A percentile compares a stretch with the other conserved stretches of the same genome.
These are phyloP conservation scores for Chlamydomonas incerta DNA, from an alignment of 139 green algal genomes.

Conservation along the genomic window DNA sequence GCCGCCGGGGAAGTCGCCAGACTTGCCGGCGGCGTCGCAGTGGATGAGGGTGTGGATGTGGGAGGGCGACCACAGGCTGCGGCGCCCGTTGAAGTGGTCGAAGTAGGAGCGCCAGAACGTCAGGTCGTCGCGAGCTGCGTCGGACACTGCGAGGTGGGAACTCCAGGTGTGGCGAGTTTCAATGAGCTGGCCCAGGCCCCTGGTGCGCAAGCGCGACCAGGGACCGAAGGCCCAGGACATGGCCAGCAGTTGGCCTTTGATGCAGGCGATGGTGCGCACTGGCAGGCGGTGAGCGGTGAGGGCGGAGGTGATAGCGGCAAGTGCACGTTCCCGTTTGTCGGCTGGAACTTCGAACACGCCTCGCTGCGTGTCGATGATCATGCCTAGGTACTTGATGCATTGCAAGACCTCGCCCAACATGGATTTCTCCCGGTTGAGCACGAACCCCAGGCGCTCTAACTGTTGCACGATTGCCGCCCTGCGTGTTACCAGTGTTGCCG, in stretches of 20 bases:
- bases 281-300: background rate
- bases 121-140: background rate
- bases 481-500: background rate
- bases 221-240: no score
- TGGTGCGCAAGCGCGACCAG: no score
- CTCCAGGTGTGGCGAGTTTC: no score
- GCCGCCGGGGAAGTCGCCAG: no score
- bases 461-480: background rate
- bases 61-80: no score
- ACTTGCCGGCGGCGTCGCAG: no score
- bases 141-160: background rate
- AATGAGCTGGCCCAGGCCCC: no score
- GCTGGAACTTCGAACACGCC: no score
- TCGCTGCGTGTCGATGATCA: no score
- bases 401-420: background rate
- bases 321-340: background rate
- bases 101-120: slow-evolving; percentile 6
- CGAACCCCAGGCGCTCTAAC: background rate
- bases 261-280: background rate
- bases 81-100: slow-evolving; percentile 30
- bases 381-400: no score
- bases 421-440: slow-evolving; percentile 5
- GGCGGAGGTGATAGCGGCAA: background rate
- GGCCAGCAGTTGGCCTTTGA: no score
- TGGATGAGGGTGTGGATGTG: no score